Conservation (phyloP, 352 stramenopile species). For the Pythium myriotylum region DNA sequence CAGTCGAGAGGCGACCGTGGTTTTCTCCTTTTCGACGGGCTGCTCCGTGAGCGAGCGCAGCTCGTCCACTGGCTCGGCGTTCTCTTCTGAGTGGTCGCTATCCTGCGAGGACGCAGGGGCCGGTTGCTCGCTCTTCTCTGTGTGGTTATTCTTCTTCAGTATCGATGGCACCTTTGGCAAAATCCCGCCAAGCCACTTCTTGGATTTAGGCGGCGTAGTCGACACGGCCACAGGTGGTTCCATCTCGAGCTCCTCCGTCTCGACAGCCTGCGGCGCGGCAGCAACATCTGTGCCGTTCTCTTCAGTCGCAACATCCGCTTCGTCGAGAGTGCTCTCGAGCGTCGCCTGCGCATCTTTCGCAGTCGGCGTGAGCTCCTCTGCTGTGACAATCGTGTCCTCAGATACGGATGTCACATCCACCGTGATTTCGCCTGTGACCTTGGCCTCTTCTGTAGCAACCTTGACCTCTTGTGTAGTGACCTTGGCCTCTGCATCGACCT, state of each 20-base stretch:
- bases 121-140: neutral
- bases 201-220: constrained; percentile 24
- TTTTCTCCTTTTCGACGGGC: constrained; percentile 11
- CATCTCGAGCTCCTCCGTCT: constrained; percentile 11
- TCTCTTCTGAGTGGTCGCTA: constrained; percentile 7
- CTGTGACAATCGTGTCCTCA: neutral
- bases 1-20: constrained; percentile 19
- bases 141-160: constrained; percentile 26
- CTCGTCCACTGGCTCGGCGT: constrained; percentile 39
- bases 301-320: no score
- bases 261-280: neutral
- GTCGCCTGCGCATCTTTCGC: neutral
- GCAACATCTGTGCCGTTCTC: no score
- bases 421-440: no score
- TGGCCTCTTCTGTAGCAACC: no score
- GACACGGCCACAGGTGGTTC: neutral
- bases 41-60: constrained; percentile 51
- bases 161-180: constrained; percentile 64
- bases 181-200: constrained; percentile 63
- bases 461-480: no score
- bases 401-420: no score
- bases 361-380: constrained; percentile 1
- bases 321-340: neutral
- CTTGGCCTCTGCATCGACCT: no score
- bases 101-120: constrained; percentile 1